phyloP scores from a whole-genome alignment of 2,329 filamentous ascomycete species.

The Diplodia mutila region DNA sequence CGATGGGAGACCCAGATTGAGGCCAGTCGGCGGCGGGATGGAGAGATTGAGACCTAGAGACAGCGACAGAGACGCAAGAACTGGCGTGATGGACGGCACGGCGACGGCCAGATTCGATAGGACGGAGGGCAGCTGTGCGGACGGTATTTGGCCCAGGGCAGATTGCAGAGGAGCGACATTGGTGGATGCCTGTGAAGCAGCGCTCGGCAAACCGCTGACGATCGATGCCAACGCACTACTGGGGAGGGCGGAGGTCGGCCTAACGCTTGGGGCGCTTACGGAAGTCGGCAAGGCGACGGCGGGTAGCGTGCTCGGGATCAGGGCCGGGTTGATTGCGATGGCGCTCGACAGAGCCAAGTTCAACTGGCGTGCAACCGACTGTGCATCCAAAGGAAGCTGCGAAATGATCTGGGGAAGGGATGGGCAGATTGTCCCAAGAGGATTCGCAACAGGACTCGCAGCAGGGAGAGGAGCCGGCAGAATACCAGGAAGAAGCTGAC shows the following conservation, averaged over 20 bases:
- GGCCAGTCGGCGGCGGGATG: background rate
- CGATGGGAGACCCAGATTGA: background rate
- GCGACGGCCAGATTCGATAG: background rate
- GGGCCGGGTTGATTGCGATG: constrained; percentile 1
- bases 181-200: background rate
- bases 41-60: background rate
- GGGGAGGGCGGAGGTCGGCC: background rate
- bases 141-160: background rate
- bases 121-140: background rate
- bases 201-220: background rate
- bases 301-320: background rate
- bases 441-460: background rate
- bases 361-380: constrained; percentile 7
- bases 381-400: constrained; percentile 4
- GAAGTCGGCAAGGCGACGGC: background rate
- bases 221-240: background rate
- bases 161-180: background rate
- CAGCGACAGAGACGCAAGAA: background rate
- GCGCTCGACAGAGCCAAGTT: constrained; percentile 16
- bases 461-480: background rate
- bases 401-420: background rate
- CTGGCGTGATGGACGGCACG: background rate
- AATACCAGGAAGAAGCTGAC: background rate
- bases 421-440: constrained; percentile 1
- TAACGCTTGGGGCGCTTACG: background rate